These are phyloP conservation scores for Globisporangium perplexum DNA, from an alignment of 352 stramenopile genomes.

Conservation along the genomic window DNA sequence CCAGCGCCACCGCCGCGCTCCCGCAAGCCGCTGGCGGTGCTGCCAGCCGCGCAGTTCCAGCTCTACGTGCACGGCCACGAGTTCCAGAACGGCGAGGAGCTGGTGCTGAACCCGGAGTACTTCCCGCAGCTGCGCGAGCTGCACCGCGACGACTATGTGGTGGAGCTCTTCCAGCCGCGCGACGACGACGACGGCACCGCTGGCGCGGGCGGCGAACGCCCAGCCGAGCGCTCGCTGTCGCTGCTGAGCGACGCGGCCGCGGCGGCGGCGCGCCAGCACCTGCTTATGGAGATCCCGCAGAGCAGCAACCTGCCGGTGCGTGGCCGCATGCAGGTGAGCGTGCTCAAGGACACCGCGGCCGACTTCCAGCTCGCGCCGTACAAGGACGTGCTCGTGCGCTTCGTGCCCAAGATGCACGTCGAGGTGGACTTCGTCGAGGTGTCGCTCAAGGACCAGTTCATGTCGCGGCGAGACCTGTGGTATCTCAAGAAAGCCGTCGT, in stretches of 20 bases:
- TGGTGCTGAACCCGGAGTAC: constrained; percentile 76
- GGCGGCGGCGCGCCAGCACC: constrained; percentile 38
- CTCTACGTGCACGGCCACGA: constrained; percentile 79
- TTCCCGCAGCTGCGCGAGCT: constrained; percentile 74
- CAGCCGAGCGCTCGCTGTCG: constrained; percentile 12
- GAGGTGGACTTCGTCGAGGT: constrained; percentile 88
- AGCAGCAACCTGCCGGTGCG: constrained; percentile 59
- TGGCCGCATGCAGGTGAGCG: constrained; percentile 75
- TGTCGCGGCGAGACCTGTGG: constrained; percentile 90
- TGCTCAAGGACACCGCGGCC: constrained; percentile 75
- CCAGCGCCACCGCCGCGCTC: constrained; percentile 1
- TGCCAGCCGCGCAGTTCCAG: constrained; percentile 62
- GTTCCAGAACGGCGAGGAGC: constrained; percentile 76
- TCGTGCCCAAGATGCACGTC: constrained; percentile 70
- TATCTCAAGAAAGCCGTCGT: constrained; percentile 71
- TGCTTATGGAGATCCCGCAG: constrained; percentile 75
- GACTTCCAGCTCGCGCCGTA: constrained; percentile 70
- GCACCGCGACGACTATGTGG: constrained; percentile 64
- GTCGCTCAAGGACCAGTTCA: constrained; percentile 89
- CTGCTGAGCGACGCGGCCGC: constrained; percentile 3
- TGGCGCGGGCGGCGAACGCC: constrained; percentile 6
- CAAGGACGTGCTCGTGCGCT: constrained; percentile 79
- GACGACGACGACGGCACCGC: constrained; percentile 7
- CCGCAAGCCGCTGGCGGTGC: constrained; percentile 42
- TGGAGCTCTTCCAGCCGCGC: constrained; percentile 71